A percentile compares a stretch with the other conserved stretches of the same genome.
phyloP scores from a whole-genome alignment of 2,329 filamentous ascomycete species.

The Blastomyces silverae region DNA sequence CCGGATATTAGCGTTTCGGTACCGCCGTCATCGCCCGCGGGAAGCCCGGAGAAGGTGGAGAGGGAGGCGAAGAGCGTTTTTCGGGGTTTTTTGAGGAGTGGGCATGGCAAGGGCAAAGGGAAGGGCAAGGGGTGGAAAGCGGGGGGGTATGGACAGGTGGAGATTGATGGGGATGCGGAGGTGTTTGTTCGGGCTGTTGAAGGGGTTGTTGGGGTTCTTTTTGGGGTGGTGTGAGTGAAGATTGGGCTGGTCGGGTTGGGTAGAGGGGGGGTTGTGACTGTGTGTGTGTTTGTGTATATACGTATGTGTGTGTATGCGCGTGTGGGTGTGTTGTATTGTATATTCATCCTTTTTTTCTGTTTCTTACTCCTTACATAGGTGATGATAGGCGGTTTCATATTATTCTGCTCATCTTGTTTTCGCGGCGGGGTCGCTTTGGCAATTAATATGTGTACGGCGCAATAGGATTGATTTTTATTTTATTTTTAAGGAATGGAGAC shows the following conservation, averaged over 20 bases:
- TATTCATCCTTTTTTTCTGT: neutral
- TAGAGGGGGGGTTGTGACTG: neutral
- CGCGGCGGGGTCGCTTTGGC: neutral
- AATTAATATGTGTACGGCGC: neutral
- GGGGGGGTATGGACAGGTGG: conserved; percentile 19
- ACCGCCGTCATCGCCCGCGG: neutral
- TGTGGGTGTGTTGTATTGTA: neutral
- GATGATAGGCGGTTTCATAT: neutral
- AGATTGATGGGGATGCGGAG: conserved; percentile 21
- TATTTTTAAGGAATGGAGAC: too few species aligned
- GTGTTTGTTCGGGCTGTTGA: conserved; percentile 33
- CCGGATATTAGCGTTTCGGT: conserved; percentile 33
- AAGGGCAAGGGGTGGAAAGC: conserved; percentile 9
- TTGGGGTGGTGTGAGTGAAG: conserved; percentile 19
- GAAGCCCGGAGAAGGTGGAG: conserved; percentile 28
- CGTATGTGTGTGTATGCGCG: neutral
- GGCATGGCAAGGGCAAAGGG: neutral
- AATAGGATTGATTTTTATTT: neutral
- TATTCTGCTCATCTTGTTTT: neutral
- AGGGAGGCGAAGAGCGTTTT: conserved; percentile 37
- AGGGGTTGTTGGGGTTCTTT: conserved; percentile 32
- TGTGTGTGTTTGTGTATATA: too few species aligned
- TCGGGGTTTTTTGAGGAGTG: conserved; percentile 27
- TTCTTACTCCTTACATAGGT: neutral
- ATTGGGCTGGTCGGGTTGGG: neutral